Conservation (phyloP, 345 rosid genomes). For the Euphorbia tirucalli region DNA sequence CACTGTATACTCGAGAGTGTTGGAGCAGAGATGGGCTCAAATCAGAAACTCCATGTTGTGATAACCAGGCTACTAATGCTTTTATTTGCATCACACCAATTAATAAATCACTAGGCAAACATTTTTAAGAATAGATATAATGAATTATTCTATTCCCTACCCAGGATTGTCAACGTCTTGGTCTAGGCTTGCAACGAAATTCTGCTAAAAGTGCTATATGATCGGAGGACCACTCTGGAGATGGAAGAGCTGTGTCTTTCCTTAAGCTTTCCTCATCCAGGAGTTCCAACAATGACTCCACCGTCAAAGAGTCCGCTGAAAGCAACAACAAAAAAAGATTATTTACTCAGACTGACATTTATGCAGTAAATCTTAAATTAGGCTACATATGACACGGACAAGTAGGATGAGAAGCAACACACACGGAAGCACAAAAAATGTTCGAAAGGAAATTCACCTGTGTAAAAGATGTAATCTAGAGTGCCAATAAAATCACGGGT, state of each 20-base stretch:
- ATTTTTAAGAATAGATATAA: neutral
- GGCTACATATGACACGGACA: constrained; percentile 12
- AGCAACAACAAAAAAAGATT: neutral
- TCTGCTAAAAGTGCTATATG: constrained; percentile 94
- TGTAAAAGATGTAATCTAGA: constrained; percentile 89
- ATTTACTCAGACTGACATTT: neutral
- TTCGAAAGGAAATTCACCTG: constrained; percentile 45
- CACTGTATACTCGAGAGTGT: neutral
- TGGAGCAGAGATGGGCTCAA: neutral
- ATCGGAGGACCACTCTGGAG: constrained; percentile 99
- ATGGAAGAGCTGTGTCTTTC: constrained; percentile 99
- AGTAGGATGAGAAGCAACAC: neutral
- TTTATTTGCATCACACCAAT: neutral
- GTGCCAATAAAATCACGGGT: constrained; percentile 94
- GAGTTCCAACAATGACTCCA: constrained; percentile 94
- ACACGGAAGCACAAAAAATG: neutral
- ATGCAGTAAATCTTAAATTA: constrained; percentile 7
- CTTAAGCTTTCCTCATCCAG: constrained; percentile 97
- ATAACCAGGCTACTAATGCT: neutral
- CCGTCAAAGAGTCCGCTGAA: constrained; percentile 86
- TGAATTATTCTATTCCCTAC: constrained; percentile 18
- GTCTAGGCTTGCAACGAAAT: constrained; percentile 88
- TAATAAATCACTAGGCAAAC: neutral
- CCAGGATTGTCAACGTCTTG: constrained; percentile 67
- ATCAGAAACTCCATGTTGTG: neutral